Evolutionary conservation across 495 filamentous ascomycete species (phyloP).

Genomic region (Amniculicola lignicola): DNA sequence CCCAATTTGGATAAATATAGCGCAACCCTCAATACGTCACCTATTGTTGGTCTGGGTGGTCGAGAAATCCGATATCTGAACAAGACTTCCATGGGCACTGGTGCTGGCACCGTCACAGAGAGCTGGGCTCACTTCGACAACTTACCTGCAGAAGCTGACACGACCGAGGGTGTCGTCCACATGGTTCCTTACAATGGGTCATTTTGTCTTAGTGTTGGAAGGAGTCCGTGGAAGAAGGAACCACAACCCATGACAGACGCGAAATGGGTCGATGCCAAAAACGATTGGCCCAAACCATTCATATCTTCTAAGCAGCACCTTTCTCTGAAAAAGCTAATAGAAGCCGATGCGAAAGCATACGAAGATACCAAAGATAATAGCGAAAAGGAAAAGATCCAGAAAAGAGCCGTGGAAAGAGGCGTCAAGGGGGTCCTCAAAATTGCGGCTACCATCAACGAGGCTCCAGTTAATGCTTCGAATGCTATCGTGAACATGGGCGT

Average conservation of each 20-base stretch:
- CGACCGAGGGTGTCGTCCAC: conserved; percentile 8
- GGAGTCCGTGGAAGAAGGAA: conserved; percentile 11
- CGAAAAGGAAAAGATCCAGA: conserved; percentile 16
- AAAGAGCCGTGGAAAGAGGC: conserved; percentile 12
- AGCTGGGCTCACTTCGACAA: conserved; percentile 12
- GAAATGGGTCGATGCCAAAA: conserved; percentile 11
- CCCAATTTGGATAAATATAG: conserved; percentile 6
- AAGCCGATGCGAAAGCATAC: conserved; percentile 13
- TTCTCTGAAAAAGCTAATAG: conserved; percentile 2
- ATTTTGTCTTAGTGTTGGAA: conserved; percentile 10
- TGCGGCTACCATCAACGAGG: conserved; percentile 10
- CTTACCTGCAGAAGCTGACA: conserved; percentile 12
- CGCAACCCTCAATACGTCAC: conserved; percentile 11
- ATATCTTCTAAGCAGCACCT: conserved; percentile 5
- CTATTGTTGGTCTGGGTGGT: conserved; percentile 9
- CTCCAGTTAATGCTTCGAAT: conserved; percentile 12
- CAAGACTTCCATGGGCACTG: conserved; percentile 10
- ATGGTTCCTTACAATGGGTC: conserved; percentile 11
- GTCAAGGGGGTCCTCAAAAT: conserved; percentile 9
- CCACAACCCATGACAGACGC: conserved; percentile 8
- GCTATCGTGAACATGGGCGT: conserved; percentile 12
- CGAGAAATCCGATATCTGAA: conserved; percentile 7
- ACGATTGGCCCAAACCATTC: conserved; percentile 9
- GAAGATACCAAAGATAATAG: conserved; percentile 12
- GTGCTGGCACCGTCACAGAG: conserved; percentile 9